Evolutionary conservation across 2,329 filamentous ascomycete species (phyloP).

Genomic region (Phoma sp.): DNA sequence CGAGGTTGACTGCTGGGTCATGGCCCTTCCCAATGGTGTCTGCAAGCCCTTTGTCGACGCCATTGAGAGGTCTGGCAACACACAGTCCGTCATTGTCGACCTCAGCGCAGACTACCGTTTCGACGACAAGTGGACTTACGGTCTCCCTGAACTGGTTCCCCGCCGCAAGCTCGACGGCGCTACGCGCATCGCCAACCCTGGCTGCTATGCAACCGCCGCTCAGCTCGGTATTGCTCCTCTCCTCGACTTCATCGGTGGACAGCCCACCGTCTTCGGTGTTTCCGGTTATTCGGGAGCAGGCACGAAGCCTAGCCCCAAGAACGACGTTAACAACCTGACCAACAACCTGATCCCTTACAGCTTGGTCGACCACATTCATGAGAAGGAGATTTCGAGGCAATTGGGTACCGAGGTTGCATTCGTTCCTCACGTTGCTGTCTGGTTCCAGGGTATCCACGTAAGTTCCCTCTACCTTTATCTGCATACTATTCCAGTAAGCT

Average conservation of each 20-base stretch:
- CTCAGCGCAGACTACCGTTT: slow-evolving; percentile 98
- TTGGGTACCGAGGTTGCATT: slow-evolving; percentile 80
- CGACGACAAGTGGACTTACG: slow-evolving; percentile 84
- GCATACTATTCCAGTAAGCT: background rate
- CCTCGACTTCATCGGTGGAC: slow-evolving; percentile 76
- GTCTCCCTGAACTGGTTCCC: slow-evolving; percentile 83
- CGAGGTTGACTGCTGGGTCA: slow-evolving; percentile 94
- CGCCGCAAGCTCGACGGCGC: slow-evolving; percentile 78
- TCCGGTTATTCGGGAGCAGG: slow-evolving; percentile 95
- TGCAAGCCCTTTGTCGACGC: slow-evolving; percentile 95
- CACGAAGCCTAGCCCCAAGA: slow-evolving; percentile 93
- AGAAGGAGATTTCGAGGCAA: slow-evolving; percentile 84
- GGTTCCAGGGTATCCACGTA: slow-evolving; percentile 92
- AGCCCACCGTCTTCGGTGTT: slow-evolving; percentile 87
- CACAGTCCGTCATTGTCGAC: slow-evolving; percentile 82
- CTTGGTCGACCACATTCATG: slow-evolving; percentile 92
- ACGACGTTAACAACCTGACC: slow-evolving; percentile 81
- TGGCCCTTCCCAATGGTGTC: slow-evolving; percentile 94
- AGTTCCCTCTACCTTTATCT: slow-evolving; percentile 21
- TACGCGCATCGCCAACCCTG: slow-evolving; percentile 87
- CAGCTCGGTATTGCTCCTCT: slow-evolving; percentile 89
- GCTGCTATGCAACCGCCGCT: slow-evolving; percentile 93
- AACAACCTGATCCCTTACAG: slow-evolving; percentile 93
- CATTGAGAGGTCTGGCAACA: slow-evolving; percentile 71
- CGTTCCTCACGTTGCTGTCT: slow-evolving; percentile 91